phyloP scores from a whole-genome alignment of 768 basidiomycete genomes.

The Suillus clintonianus region DNA sequence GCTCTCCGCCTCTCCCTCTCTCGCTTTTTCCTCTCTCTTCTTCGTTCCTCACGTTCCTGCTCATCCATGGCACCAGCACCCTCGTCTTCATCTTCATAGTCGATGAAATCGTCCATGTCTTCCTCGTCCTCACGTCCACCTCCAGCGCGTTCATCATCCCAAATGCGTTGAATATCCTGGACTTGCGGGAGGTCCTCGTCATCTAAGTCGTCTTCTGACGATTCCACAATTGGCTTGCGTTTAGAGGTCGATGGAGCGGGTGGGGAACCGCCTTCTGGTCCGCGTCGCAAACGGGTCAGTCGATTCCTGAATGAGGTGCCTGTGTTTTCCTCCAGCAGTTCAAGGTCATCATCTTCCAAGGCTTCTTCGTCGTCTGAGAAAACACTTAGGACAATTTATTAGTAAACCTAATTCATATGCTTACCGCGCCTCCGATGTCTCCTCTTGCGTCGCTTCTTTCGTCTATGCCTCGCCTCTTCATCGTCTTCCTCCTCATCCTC shows the following conservation, averaged over 20 bases:
- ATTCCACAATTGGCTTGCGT: constrained; percentile 61
- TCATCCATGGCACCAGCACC: constrained; percentile 79
- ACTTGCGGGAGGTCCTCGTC: constrained; percentile 54
- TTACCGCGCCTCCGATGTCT: constrained; percentile 58
- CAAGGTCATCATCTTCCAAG: constrained; percentile 87
- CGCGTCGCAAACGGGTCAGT: constrained; percentile 74
- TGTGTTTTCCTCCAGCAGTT: constrained; percentile 81
- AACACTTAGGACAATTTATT: constrained; percentile 13
- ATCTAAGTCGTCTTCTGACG: constrained; percentile 76
- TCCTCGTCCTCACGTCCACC: constrained; percentile 54
- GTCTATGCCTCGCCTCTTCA: constrained; percentile 53
- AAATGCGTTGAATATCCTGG: constrained; percentile 63
- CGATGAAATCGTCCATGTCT: constrained; percentile 75
- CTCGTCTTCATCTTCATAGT: constrained; percentile 79
- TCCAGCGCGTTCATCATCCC: constrained; percentile 73
- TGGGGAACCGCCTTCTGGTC: constrained; percentile 71
- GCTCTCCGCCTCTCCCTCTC: constrained; percentile 68
- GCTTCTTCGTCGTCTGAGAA: constrained; percentile 59
- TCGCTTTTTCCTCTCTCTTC: constrained; percentile 62
- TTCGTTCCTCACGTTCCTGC: constrained; percentile 72
- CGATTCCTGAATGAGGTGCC: constrained; percentile 77
- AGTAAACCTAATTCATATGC: constrained; percentile 19
- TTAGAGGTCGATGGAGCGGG: constrained; percentile 63
- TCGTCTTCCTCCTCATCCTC: constrained; percentile 75
- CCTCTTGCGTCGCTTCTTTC: constrained; percentile 67